Base-by-base conservation (phyloP, 805 yeast species). In the Allodekkera sacchari region DNA sequence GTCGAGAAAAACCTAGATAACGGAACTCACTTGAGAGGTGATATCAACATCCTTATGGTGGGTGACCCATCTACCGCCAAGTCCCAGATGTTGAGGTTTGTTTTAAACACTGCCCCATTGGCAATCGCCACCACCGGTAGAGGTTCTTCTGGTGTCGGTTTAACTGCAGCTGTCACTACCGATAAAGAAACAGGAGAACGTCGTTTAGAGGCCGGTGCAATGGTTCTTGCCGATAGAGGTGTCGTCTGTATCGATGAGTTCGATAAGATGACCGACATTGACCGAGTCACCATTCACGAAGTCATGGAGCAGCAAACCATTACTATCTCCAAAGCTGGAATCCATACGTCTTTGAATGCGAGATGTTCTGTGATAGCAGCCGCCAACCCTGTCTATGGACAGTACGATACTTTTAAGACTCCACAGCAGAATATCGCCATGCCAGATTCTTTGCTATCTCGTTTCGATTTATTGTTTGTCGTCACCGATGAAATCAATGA, bases 301-400 rank as follows among this genome's bases (percentile, higher is more conserved):
- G 98, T 92, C 30, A 92, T 92, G 98, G 98, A 92, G 64, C 98
- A 92, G 62, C 98, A 92, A 58, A 92, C 98, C 0, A 96, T 89
- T 18, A 88, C 97, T 3, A 88, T 89, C 50, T 95, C 97, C 32
- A 89, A 89, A 57, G 98, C 97, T 5, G 98, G 98, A 42, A 89
- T 89, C 48, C 96, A 89, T 57, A 88, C 97, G 3, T 82, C 97
- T 5, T 68, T 89, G 45, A 89, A 89, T 53, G 97, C 98, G 10
- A 75, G 98, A 49, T 89, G 97, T 63, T 82, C 95, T 18, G 97
- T 89, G 12, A 73, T 89, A 43, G 97, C 97, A 1, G 98, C 98
- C 21, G 98, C 98, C 6, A 89, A 89, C 55, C 98, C 98, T 1
- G 85, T 89, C 2, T 88, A 77, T 58, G 97, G 98, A 31, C 97